phyloP scores from a whole-genome alignment of 2,329 filamentous ascomycete species.

The Fusarium heterosporum region DNA sequence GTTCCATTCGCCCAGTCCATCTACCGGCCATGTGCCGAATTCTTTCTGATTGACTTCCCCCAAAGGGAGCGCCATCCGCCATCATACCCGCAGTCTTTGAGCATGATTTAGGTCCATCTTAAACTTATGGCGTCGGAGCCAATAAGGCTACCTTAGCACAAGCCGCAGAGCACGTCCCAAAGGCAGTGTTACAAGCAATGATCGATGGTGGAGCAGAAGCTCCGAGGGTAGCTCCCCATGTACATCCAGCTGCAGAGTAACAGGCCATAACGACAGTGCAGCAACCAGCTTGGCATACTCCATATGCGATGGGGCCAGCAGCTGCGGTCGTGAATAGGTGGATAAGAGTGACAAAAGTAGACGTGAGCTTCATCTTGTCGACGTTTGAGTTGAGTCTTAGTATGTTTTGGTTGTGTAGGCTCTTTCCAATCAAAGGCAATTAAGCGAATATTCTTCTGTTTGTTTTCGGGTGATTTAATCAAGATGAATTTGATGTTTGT shows the following conservation, averaged over 20 bases:
- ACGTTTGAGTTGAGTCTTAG: background rate
- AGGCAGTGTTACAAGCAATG: slow-evolving; percentile 5
- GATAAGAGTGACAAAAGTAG: background rate
- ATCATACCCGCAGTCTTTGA: too few species aligned
- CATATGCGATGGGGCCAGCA: background rate
- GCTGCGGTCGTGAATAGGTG: background rate
- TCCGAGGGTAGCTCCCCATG: slow-evolving; percentile 7
- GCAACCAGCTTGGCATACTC: slow-evolving; percentile 3
- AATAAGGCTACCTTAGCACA: background rate
- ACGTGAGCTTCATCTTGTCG: background rate
- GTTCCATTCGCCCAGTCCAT: too few species aligned
- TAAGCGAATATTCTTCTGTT: fast-evolving
- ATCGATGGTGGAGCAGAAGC: slow-evolving; percentile 3
- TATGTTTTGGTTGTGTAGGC: too few species aligned
- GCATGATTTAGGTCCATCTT: background rate
- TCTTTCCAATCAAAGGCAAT: too few species aligned
- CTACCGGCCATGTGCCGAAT: too few species aligned
- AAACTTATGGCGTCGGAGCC: background rate
- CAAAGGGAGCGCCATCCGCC: too few species aligned
- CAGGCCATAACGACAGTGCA: slow-evolving; percentile 3
- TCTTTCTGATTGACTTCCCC: too few species aligned
- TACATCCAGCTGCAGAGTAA: slow-evolving; percentile 2
- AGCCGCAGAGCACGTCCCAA: slow-evolving; percentile 6
- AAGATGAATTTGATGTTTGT: background rate
- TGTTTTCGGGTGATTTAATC: background rate